Base-by-base conservation (phyloP, 768 basidiomycete genomes). In the Goffeauzyma gilvescens region DNA sequence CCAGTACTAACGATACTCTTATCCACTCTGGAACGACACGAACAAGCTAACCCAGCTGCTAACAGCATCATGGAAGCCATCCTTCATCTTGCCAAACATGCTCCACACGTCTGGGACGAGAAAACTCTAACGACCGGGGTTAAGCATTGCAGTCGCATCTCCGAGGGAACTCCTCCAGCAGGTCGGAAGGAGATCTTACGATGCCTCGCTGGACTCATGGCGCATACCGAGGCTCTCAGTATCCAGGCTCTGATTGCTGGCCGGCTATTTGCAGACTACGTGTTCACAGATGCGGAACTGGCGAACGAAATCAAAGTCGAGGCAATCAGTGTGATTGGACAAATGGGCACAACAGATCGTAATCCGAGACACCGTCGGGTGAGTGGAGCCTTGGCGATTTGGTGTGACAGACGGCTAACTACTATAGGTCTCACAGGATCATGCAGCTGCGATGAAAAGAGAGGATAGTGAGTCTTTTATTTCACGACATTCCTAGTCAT, bases 91-190 rank as follows among this genome's bases (percentile, higher is more conserved):
- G 42, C 42, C 4, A 30, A 36, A 17, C 27, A 43, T 21, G 44
- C 42, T 30, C 33, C 47, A n/a, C 47, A 49, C 31, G 32, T 44
- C 8, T 49, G 47, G 47, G 38, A 44, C 14, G 13, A 23, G 1
- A 12, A 39, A 13, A 31, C n/a, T 1, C 40, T 49, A 5, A 18
- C 22, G n/a, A n/a, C n/a, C n/a, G n/a, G n/a, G n/a, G n/a, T n/a
- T n/a, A n/a, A n/a, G n/a, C n/a, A n/a, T n/a, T n/a, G n/a, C n/a
- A n/a, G n/a, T n/a, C n/a, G n/a, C n/a, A n/a, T n/a, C n/a, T n/a
- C n/a, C n/a, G n/a, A n/a, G n/a, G 2, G 38, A 35, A 14, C 30
- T 38, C 14, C 15, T 49, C 7, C 2, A 17, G 6, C 24, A 42
- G 27, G 31, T 49, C 32, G 38, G 18, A 25, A 25, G 12, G 15